These are phyloP conservation scores for Tylopilus sp. DNA, from an alignment of 768 basidiomycete genomes.

Conservation along the genomic window DNA sequence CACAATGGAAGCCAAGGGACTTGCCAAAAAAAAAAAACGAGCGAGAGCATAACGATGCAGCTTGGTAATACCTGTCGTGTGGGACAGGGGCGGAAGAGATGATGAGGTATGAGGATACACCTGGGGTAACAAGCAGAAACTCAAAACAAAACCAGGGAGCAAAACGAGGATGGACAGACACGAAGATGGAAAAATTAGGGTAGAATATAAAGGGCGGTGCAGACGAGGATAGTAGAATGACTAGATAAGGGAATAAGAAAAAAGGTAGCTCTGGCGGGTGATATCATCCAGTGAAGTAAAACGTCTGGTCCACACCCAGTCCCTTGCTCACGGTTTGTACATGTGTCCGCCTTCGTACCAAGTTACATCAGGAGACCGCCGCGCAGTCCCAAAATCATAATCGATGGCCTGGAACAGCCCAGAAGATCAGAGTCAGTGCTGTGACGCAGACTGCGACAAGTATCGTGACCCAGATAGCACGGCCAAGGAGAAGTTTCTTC, in stretches of 20 bases:
- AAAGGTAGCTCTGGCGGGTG: constrained; percentile 16
- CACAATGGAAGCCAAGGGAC: constrained; percentile 10
- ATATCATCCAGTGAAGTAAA: constrained; percentile 20
- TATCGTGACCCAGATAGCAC: constrained; percentile 87
- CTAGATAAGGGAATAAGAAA: constrained; percentile 33
- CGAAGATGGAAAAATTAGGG: constrained; percentile 25
- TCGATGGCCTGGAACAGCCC: constrained; percentile 92
- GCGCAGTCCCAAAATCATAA: constrained; percentile 42
- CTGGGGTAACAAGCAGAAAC: constrained; percentile 21
- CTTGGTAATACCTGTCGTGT: constrained; percentile 18
- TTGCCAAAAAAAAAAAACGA: constrained; percentile 24
- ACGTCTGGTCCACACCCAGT: constrained; percentile 15
- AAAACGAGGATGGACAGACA: constrained; percentile 20
- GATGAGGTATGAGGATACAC: constrained; percentile 22
- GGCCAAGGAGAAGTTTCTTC: constrained; percentile 80
- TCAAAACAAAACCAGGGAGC: constrained; percentile 13
- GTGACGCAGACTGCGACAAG: constrained; percentile 75
- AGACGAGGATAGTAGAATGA: constrained; percentile 20
- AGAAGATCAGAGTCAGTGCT: constrained; percentile 87
- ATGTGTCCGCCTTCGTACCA: constrained; percentile 8
- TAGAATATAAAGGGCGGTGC: constrained; percentile 20
- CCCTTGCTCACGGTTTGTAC: constrained; percentile 9
- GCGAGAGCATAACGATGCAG: constrained; percentile 26
- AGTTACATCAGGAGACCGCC: constrained; percentile 6
- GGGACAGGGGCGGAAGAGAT: constrained; percentile 14